Evolutionary conservation across 176 grass and related monocot genomes (phyloP).

Genomic region (Musa itinerans): DNA sequence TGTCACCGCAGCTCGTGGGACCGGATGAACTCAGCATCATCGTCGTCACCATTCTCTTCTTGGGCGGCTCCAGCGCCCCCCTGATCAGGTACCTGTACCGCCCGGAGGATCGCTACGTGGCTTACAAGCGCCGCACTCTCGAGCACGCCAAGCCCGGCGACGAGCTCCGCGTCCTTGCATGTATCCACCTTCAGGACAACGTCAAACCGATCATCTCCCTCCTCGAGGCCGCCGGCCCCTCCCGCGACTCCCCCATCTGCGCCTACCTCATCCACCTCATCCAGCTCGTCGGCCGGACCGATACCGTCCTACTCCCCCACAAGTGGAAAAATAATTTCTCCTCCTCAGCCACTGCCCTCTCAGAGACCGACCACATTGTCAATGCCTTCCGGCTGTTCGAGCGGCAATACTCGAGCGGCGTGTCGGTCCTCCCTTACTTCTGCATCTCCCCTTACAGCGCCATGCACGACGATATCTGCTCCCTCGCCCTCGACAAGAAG

Average conservation of each 20-base stretch:
- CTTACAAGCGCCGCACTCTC: conserved; percentile 79
- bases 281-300: conserved; percentile 63
- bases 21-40: neutral
- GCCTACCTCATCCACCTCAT: conserved; percentile 77
- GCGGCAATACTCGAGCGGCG: conserved; percentile 22
- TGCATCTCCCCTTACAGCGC: conserved; percentile 75
- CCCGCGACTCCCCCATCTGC: conserved; percentile 36
- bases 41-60: conserved; percentile 33
- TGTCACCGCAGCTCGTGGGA: too few species aligned
- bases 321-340: conserved; percentile 22
- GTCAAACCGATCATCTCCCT: conserved; percentile 30
- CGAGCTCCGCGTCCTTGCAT: conserved; percentile 61
- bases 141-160: conserved; percentile 54
- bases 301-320: conserved; percentile 63
- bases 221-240: conserved; percentile 55
- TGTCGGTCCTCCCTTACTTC: conserved; percentile 52
- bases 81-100: conserved; percentile 50
- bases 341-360: neutral
- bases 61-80: conserved; percentile 42
- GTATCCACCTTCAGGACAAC: conserved; percentile 46
- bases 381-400: conserved; percentile 70
- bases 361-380: conserved; percentile 51
- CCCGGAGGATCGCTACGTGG: conserved; percentile 52
- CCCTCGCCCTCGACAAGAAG: conserved; percentile 61
- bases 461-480: conserved; percentile 81